Evolutionary conservation across 129 eudicot genomes (phyloP).

Genomic region (Chrysanthemum seticuspe): DNA sequence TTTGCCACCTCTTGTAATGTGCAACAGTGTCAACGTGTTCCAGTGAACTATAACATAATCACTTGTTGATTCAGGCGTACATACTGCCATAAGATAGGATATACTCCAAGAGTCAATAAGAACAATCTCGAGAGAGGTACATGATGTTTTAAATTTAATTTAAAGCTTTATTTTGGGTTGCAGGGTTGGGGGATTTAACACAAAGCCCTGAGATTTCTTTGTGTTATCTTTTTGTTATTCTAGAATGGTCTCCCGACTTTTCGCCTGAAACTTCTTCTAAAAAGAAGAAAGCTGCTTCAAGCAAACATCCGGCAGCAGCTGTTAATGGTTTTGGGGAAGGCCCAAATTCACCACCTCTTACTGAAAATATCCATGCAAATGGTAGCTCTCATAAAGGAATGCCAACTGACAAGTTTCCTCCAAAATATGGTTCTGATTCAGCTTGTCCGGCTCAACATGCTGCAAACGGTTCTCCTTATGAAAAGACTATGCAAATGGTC

Average conservation of each 20-base stretch:
- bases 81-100: slow-evolving; percentile 83
- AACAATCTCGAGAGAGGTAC: slow-evolving; percentile 47
- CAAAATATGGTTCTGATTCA: slow-evolving; percentile 23
- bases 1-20: slow-evolving; percentile 9
- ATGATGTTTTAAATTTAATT: neutral
- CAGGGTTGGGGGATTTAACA: slow-evolving; percentile 5
- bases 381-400: too few species aligned
- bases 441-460: slow-evolving; percentile 17
- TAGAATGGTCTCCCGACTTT: slow-evolving; percentile 50
- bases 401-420: neutral
- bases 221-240: slow-evolving; percentile 19
- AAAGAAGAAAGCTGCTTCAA: slow-evolving; percentile 30
- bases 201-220: neutral
- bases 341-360: slow-evolving; percentile 37
- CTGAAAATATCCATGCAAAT: slow-evolving; percentile 35
- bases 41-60: neutral
- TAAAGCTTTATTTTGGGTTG: neutral
- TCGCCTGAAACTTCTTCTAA: slow-evolving; percentile 33
- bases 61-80: slow-evolving; percentile 47
- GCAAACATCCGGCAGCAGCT: slow-evolving; percentile 14
- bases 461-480: slow-evolving; percentile 24
- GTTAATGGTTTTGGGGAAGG: slow-evolving; percentile 37
- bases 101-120: slow-evolving; percentile 54
- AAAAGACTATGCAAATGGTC: slow-evolving; percentile 28
- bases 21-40: neutral